Conservation (phyloP, 305 asterid species). For the Stenogyne calaminthoides region DNA sequence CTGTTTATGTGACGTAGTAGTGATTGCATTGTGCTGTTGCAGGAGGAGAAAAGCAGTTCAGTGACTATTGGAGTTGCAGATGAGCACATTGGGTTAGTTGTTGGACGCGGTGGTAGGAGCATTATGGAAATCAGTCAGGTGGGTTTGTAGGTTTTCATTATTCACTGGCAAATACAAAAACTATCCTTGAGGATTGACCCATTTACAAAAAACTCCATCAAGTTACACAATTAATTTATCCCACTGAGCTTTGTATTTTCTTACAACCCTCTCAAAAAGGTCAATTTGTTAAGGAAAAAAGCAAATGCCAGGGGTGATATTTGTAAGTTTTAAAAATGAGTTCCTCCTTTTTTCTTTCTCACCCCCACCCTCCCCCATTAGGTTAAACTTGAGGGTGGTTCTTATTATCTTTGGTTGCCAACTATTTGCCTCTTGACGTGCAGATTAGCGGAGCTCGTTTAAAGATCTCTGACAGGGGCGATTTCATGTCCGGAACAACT, state of each 20-base stretch:
- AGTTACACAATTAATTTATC: background rate
- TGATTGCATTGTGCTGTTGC: slow-evolving; percentile 32
- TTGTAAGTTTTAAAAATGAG: background rate
- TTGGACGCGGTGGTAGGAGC: slow-evolving; percentile 88
- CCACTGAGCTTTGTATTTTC: background rate
- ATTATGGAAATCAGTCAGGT: slow-evolving; percentile 87
- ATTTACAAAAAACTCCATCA: background rate
- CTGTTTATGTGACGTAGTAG: slow-evolving; percentile 11
- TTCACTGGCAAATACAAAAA: background rate
- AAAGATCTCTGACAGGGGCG: slow-evolving; percentile 90
- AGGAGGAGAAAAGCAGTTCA: slow-evolving; percentile 69
- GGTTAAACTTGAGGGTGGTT: background rate
- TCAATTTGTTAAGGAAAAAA: background rate
- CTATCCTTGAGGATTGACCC: background rate
- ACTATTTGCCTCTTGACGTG: slow-evolving; percentile 30
- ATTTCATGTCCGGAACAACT: slow-evolving; percentile 84
- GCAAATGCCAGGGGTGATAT: background rate
- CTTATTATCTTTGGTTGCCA: slow-evolving; percentile 8
- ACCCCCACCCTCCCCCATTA: background rate
- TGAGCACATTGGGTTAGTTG: slow-evolving; percentile 81
- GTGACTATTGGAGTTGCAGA: slow-evolving; percentile 89
- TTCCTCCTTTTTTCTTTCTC: background rate
- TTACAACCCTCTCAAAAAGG: background rate
- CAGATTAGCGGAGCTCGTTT: slow-evolving; percentile 85
- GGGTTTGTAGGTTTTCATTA: slow-evolving; percentile 20